Evolutionary conservation across 129 eudicot species (phyloP), one percentile per base, ranked within the genome.

Genomic region (Scalesia atractyloides): DNA sequence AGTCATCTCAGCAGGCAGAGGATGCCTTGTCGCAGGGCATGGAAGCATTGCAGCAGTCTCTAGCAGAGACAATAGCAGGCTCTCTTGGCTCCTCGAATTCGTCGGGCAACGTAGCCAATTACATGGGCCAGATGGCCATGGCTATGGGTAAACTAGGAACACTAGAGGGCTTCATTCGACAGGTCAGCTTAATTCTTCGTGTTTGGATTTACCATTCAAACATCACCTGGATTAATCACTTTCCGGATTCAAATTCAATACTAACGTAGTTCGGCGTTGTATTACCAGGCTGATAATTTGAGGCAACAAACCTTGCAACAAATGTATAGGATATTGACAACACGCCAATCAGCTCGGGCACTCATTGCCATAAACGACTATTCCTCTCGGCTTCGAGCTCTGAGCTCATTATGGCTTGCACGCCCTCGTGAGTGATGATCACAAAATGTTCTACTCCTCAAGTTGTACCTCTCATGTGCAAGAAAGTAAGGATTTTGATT

Each of bases 61-160:
- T 88, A 43, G 94, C 94, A 0, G 94, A 88, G 72, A 88, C 94
- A 22, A 68, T 88, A 51, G 89, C 90, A 9, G 87, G 94, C 3
- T 82, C 89, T 56, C 87, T 88, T 46, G 90, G 90, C 19, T 60
- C 94, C 20, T 82, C 94, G 1, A 77, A 80, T 74, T 85, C 94
- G 24, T 77, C 94, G 5, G 94, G 90, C 15, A 88, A 88, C 72
- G 94, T 88, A 22, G 94, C 94, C 43, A 88, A 82, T 34, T 88
- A 88, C 82, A 88, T 88, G 94, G 93, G 93, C 46, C 93, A 87
- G 78, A 87, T 87, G 89, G 89, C 93, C 3, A 87, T 87, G 93
- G 93, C 94, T 44, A 88, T 88, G 89, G 94, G 94, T 12, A 88
- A 88, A 81, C 74, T 88, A 13, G 94, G 94, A 69, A 88, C 94